Base-by-base conservation (phyloP, 1,139 yeast genomes). In the Debaryomycetaceae sp. region DNA sequence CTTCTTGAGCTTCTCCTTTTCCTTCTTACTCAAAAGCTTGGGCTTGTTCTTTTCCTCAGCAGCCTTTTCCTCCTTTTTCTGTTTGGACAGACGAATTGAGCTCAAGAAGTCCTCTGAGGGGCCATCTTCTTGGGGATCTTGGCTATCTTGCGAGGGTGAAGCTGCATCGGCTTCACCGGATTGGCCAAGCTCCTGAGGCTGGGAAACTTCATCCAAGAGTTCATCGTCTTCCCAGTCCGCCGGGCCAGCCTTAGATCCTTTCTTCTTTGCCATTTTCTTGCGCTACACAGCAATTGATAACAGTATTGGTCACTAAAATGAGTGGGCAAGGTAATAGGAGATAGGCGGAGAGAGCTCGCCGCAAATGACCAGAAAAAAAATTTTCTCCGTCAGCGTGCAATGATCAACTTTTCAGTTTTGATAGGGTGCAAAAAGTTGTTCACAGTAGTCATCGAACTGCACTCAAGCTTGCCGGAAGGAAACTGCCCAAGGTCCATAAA, bases 1-100 rank as follows among this genome's bases (percentile, higher is more conserved):
- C 58, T 90, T 92, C 80, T 87, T 90, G 54, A 90, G 93, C 58
- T 75, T 81, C 59, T 90, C 99, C 68, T 90, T 92, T 53, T 90
- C 98, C 62, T 92, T 92, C 69, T 90, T 92, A 35, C 93, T 76
- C 58, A 90, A 83, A 46, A 87, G 62, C 40, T 75, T 71, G 28
- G 92, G 82, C 49, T 55, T 65, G 55, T 47, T 46, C 55, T 65
- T 65, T 39, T 69, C 69, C 37, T 64, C 72, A 29, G 60, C 74
- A 41, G 68, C 72, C 49, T 66, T 71, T 22, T 57, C 62, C 32
- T 72, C 77, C 59, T 78, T 78, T 64, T 81, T 82, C 54, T 75
- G 72, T 61, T 82, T 83, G 33, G 87, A 77, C 40, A 70, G 73
- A 56, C 81, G 74, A 53, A 87, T 71, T 23, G 94, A 80, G 32